A percentile compares a stretch with the other conserved stretches of the same genome.
Evolutionary conservation across 805 yeast species (phyloP).

Genomic region (Blastobotrys chiropterorum): DNA sequence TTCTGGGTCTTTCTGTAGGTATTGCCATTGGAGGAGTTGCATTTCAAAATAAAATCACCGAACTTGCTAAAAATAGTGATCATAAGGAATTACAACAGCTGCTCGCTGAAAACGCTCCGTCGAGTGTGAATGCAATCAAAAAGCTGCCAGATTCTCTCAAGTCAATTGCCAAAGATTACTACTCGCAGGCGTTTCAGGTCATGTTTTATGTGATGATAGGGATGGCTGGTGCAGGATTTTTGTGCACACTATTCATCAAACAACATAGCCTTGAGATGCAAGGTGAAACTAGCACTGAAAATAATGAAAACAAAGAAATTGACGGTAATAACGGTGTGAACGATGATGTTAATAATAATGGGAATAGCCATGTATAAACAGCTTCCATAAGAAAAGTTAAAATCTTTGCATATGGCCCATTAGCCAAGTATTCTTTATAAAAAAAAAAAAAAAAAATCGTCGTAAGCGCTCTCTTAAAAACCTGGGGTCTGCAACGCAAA

Average conservation of each 20-base stretch:
- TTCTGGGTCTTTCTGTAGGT: constrained; percentile 33
- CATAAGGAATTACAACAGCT: constrained; percentile 6
- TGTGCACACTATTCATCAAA: constrained; percentile 16
- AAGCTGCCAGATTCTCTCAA: constrained; percentile 8
- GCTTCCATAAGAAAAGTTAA: no score
- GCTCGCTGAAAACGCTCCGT: constrained; percentile 16
- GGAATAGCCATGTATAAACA: no score
- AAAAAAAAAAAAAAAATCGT: no score
- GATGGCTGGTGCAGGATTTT: constrained; percentile 15
- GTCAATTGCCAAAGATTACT: constrained; percentile 13
- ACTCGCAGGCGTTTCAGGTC: constrained; percentile 16
- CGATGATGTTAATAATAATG: no score
- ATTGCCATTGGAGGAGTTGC: constrained; percentile 41
- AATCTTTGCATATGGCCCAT: no score
- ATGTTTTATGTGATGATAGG: constrained; percentile 20
- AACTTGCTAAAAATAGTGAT: constrained; percentile 21
- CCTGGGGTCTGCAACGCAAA: not conserved
- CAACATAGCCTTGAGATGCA: constrained; percentile 17
- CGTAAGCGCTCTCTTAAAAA: no score
- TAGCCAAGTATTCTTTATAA: no score
- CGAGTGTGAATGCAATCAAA: constrained; percentile 16
- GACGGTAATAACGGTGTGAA: no score
- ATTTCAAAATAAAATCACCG: constrained; percentile 38
- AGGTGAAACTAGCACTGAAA: not conserved
- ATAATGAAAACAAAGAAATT: not conserved